A percentile compares a stretch with the other conserved stretches of the same genome.
phyloP scores from a whole-genome alignment of 73 alveolate genomes.

The Durusdinium trenchii region DNA sequence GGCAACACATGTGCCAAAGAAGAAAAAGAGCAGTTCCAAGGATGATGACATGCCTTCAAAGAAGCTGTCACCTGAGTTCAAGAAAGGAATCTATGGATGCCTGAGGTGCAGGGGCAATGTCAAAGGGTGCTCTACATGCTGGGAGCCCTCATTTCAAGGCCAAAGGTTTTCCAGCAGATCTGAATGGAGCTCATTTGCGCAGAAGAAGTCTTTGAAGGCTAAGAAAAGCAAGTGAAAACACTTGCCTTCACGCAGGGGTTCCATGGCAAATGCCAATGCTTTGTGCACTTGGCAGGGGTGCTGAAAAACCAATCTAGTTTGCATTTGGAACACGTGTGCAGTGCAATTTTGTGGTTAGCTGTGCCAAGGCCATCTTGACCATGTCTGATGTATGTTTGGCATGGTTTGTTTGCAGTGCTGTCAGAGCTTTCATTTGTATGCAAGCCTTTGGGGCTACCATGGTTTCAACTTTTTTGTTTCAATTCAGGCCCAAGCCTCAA shows the following conservation, averaged over 20 bases:
- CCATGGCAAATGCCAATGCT: not conserved
- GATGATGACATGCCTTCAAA: not conserved
- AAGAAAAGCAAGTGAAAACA: slow-evolving; percentile 15
- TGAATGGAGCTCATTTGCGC: not conserved
- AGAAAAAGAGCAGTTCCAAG: not conserved
- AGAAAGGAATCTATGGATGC: slow-evolving; percentile 13
- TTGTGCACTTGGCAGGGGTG: not conserved
- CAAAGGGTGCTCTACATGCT: not conserved
- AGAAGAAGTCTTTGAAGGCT: not conserved
- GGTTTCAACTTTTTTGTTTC: not conserved
- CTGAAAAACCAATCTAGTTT: not conserved
- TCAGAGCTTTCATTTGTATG: not conserved
- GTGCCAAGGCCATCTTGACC: not conserved
- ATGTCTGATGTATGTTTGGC: not conserved
- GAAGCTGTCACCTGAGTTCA: not conserved
- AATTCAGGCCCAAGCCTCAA: not conserved
- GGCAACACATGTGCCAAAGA: not conserved
- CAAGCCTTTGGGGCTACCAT: not conserved
- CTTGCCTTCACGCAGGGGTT: not conserved
- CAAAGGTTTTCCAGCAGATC: not conserved
- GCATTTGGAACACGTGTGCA: not conserved
- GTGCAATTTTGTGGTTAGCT: not conserved
- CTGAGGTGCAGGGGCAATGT: not conserved
- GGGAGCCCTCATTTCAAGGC: not conserved
- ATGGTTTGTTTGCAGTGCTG: not conserved